phyloP scores from a whole-genome alignment of 305 asterid species.

The Rubia peregrina region DNA sequence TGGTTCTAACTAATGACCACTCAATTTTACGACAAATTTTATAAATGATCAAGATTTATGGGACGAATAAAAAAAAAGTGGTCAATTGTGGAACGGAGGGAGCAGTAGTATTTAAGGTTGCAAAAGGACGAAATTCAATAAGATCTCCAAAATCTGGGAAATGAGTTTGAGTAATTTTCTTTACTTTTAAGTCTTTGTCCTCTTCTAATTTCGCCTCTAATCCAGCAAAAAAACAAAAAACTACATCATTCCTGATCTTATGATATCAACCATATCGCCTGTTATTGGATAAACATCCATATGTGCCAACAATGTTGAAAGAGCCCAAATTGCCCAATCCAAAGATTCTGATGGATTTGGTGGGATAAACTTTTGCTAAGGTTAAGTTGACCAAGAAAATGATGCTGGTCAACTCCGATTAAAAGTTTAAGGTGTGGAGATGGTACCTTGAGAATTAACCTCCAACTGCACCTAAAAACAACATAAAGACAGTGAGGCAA shows the following conservation, averaged over 20 bases:
- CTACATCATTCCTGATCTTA: background rate
- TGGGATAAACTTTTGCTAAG: background rate
- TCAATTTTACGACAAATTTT: no score
- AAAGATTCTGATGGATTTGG: slow-evolving; percentile 2
- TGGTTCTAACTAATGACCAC: no score
- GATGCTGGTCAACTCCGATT: background rate
- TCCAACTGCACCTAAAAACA: background rate
- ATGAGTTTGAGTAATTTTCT: slow-evolving; percentile 9
- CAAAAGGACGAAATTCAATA: slow-evolving; percentile 9
- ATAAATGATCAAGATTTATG: no score
- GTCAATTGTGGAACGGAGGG: no score
- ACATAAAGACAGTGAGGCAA: background rate
- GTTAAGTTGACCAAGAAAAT: background rate
- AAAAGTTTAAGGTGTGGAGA: background rate
- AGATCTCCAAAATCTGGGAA: slow-evolving; percentile 13
- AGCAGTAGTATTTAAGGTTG: background rate
- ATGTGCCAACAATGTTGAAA: background rate
- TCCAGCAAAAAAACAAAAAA: background rate
- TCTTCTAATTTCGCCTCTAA: background rate
- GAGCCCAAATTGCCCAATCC: background rate
- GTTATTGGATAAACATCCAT: background rate
- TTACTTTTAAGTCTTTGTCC: background rate
- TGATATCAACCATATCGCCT: slow-evolving; percentile 13
- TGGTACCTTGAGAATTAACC: background rate
- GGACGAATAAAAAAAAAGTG: no score